Base-by-base conservation (phyloP, 2,329 filamentous ascomycete genomes). In the Monilinia polystroma region DNA sequence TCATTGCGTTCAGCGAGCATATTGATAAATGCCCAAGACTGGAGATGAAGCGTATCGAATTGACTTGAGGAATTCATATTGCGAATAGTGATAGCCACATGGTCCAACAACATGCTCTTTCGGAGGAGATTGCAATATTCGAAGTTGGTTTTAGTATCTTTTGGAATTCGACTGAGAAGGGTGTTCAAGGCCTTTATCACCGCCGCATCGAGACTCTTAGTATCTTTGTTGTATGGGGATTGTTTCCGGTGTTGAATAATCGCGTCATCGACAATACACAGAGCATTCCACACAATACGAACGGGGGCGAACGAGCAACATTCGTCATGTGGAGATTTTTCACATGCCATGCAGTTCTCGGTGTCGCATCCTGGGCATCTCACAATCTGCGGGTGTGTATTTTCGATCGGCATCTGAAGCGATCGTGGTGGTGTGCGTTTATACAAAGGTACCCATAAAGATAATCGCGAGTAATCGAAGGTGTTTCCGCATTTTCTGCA, bases 381-480 rank as follows among this genome's bases (percentile, higher is more conserved):
- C 4, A 60, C 43, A n/a, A 60, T 49, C 43, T 60, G 57, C 2
- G 57, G 57, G 16, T 60, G 57, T 0, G 57, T 60, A 7, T 49
- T 23, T n/a, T 60, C 57, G 41, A 26, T 49, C 47, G 43, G 7
- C 14, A 26, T 23, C 16, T 10, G 43, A 12, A 60, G 20, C 23
- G 43, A 60, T 35, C 5, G 20, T 35, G 18, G 29, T 5, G n/a
- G 20, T 11, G 12, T 18, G 12, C 29, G 57, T 16, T 23, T n/a
- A 26, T 60, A 60, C 6, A 29, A n/a, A 35, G 57, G 57, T 8
- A 60, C 20, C 57, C 57, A 60, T 11, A 60, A 49, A 18, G 43
- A 18, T 16, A n/a, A 32, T 23, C 29, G 20, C 4, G 57, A 60
- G 29, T 60, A 60, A 11, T 60, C 57, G 3, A 60, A 60, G 32